Evolutionary conservation across 192 early-diverging fungal species (phyloP), one percentile per base, ranked within the genome.

Genomic region (Linnemannia hyalina): DNA sequence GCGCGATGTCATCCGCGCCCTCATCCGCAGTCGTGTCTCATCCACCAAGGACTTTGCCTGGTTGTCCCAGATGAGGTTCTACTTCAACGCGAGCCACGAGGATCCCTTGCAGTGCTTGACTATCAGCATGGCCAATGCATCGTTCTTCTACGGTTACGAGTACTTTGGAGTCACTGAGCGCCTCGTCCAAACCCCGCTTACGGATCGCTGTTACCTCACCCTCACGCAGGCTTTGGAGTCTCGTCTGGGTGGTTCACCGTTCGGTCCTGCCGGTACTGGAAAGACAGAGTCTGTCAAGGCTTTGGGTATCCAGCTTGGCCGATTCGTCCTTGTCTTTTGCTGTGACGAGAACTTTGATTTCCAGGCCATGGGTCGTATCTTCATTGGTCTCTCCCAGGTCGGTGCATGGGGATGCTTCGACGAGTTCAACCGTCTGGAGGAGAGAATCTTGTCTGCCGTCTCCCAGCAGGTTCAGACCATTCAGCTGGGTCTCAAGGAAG

Each of bases 291-390:
- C 96, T 20, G 98, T 99, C 77, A 99, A 99, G 88, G 97, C 99
- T 0, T 90, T 99, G 80, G 99, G 97, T 80, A 92, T 93, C 42
- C 96, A 98, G 78, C 91, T 99, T 29, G 99, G 99, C 13, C 93
- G 98, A 36, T 98, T 99, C 88, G 96, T 97, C 36, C 96, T 99
- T 74, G 99, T 99, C 44, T 99, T 99, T 86, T 99, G 99, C 91
- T 99, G 99, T 90, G 99, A 99, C 83, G 99, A 99, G 91, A 99
- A 96, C 82, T 99, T 99, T 92, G 99, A 99, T 89, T 99, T 99
- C 92, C 97, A 99, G 86, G 98, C 99, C 40, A 99, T 99, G 98
- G 99, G 99, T 60, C 96, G 99, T 83, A 99, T 99, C 78, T 99
- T 99, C 88, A 95, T 99, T 80, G 99, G 99, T 75, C 92, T 99